Evolutionary conservation across 176 grass and related monocot species (phyloP).

Genomic region (Oryza brachyantha): DNA sequence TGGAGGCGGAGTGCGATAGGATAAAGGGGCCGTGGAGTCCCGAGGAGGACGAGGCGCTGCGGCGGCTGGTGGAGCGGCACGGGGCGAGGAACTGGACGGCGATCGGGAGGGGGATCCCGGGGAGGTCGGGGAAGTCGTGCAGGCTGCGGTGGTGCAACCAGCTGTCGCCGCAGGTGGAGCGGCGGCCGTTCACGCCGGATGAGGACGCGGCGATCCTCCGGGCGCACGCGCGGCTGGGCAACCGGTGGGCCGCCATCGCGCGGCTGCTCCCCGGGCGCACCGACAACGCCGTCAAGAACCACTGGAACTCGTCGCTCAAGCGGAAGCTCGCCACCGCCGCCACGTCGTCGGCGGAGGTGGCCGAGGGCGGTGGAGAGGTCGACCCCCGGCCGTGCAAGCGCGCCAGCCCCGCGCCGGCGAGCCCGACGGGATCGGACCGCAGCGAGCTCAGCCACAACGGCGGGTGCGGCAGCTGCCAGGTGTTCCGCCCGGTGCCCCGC

Average conservation of each 20-base stretch:
- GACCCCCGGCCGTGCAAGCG: conserved; percentile 46
- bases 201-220: conserved; percentile 79
- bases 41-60: conserved; percentile 88
- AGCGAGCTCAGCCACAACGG: conserved; percentile 67
- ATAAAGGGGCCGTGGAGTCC: conserved; percentile 97
- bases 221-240: conserved; percentile 68
- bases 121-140: conserved; percentile 93
- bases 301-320: conserved; percentile 98
- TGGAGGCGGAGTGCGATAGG: conserved; percentile 48
- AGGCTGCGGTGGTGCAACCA: conserved; percentile 98
- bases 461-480: neutral
- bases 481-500: conserved; percentile 58
- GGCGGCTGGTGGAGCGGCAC: conserved; percentile 66
- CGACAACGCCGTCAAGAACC: conserved; percentile 98
- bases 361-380: neutral
- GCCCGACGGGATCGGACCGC: conserved; percentile 64
- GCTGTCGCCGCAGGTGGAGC: conserved; percentile 96
- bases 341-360: neutral
- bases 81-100: conserved; percentile 92
- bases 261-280: conserved; percentile 77
- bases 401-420: conserved; percentile 46
- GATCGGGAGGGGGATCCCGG: conserved; percentile 70
- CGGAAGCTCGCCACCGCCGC: conserved; percentile 39
- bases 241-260: conserved; percentile 95
- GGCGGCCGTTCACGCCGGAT: conserved; percentile 79